phyloP scores from a whole-genome alignment of 176 grass and related monocot genomes.

The Hyparrhenia diplandra region DNA sequence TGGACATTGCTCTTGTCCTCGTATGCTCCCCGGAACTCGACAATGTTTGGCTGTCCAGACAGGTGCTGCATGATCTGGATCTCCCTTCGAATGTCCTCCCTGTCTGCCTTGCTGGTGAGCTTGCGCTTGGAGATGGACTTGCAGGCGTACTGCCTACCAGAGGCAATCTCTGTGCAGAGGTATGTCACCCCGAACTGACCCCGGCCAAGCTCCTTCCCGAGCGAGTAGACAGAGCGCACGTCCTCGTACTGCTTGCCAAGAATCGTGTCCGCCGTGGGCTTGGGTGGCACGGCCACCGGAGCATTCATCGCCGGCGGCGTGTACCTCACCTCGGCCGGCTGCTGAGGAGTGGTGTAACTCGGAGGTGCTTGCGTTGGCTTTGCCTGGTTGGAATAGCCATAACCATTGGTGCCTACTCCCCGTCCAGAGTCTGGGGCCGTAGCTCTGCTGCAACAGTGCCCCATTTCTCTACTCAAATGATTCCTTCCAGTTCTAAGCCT shows the following conservation, averaged over 20 bases:
- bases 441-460: slow-evolving; percentile 65
- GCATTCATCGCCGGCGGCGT: slow-evolving; percentile 41
- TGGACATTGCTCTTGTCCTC: slow-evolving; percentile 89
- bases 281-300: slow-evolving; percentile 27
- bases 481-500: slow-evolving; percentile 18
- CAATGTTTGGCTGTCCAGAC: slow-evolving; percentile 88
- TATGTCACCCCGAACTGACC: slow-evolving; percentile 97
- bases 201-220: slow-evolving; percentile 92
- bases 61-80: slow-evolving; percentile 98
- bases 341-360: slow-evolving; percentile 45
- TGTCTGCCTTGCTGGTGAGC: slow-evolving; percentile 74
- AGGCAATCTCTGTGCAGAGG: slow-evolving; percentile 81
- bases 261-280: slow-evolving; percentile 53
- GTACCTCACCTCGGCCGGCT: slow-evolving; percentile 30
- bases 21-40: slow-evolving; percentile 81
- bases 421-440: slow-evolving; percentile 38
- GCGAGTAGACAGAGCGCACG: slow-evolving; percentile 59
- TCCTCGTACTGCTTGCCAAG: slow-evolving; percentile 72
- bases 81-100: slow-evolving; percentile 88
- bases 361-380: slow-evolving; percentile 27
- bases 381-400: slow-evolving; percentile 55
- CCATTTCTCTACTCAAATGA: slow-evolving; percentile 53
- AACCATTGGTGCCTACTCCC: slow-evolving; percentile 39
- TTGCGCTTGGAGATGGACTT: slow-evolving; percentile 98
- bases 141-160: slow-evolving; percentile 79